Conservation (phyloP, 345 rosid genomes). For the Luvunga scandens region DNA sequence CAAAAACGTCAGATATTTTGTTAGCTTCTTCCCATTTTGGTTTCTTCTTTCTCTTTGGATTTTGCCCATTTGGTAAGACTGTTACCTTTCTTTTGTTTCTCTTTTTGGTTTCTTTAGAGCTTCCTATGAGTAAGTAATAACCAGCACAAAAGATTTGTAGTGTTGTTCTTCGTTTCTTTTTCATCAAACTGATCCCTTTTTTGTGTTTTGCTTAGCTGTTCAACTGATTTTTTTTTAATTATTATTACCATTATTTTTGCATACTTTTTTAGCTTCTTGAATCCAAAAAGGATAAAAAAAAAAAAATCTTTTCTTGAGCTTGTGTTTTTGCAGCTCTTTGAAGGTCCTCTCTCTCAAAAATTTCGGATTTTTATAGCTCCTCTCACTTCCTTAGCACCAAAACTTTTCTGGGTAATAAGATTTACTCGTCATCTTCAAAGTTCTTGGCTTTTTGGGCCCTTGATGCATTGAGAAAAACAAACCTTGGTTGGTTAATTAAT, state of each 20-base stretch:
- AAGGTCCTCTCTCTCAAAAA: not conserved
- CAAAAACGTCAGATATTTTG: constrained; percentile 6
- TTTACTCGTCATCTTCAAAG: not conserved
- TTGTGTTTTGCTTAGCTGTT: not conserved
- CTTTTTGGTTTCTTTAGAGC: not conserved
- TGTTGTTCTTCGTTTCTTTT: not conserved
- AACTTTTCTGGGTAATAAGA: constrained; percentile 13
- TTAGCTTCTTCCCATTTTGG: constrained; percentile 4
- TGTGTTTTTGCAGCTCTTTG: not conserved
- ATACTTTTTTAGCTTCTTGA: not conserved
- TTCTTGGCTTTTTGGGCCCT: not conserved
- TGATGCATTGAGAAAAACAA: not conserved
- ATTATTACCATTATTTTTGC: not conserved
- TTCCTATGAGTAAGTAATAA: not conserved
- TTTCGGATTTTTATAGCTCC: not conserved
- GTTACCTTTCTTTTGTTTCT: not conserved
- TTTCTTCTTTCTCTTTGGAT: not conserved
- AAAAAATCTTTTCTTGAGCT: no score
- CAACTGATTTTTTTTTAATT: not conserved
- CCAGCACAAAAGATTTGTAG: not conserved
- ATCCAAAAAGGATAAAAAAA: no score
- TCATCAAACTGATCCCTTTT: not conserved
- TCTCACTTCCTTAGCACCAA: not conserved
- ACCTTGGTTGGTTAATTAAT: no score
- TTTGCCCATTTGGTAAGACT: not conserved